phyloP scores from a whole-genome alignment of 768 basidiomycete species.

The Zangia roseola region DNA sequence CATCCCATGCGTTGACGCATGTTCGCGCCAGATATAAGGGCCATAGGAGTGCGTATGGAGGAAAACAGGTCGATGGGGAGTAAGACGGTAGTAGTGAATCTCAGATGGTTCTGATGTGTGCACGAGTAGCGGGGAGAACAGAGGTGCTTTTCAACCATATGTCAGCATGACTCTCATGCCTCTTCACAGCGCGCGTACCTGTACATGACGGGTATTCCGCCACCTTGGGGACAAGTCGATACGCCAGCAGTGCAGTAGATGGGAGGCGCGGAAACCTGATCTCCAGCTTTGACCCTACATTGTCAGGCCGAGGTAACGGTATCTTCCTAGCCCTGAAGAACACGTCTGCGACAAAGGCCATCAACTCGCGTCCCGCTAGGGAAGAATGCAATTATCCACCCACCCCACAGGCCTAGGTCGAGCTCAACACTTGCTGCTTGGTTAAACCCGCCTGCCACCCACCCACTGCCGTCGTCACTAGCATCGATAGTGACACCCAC shows the following conservation, averaged over 20 bases:
- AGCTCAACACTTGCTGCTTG: constrained; percentile 30
- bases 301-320: constrained; percentile 26
- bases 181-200: constrained; percentile 18
- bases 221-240: constrained; percentile 46
- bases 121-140: constrained; percentile 64
- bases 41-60: constrained; percentile 69
- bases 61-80: constrained; percentile 21
- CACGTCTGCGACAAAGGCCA: constrained; percentile 35
- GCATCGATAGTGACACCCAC: constrained; percentile 54
- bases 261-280: constrained; percentile 56
- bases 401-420: constrained; percentile 45
- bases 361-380: constrained; percentile 6
- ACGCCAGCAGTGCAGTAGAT: constrained; percentile 63
- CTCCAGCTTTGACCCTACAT: constrained; percentile 38
- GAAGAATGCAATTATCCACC: constrained; percentile 11
- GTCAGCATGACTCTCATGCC: constrained; percentile 5
- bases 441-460: constrained; percentile 60
- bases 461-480: constrained; percentile 51
- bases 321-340: constrained; percentile 38
- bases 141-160: constrained; percentile 39
- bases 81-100: constrained; percentile 65
- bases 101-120: constrained; percentile 61
- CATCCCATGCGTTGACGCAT: constrained; percentile 36
- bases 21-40: constrained; percentile 49
- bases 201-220: constrained; percentile 23